Evolutionary conservation across 1,284 basidiomycete genomes (phyloP).

Genomic region (Malassezia dermatis): DNA sequence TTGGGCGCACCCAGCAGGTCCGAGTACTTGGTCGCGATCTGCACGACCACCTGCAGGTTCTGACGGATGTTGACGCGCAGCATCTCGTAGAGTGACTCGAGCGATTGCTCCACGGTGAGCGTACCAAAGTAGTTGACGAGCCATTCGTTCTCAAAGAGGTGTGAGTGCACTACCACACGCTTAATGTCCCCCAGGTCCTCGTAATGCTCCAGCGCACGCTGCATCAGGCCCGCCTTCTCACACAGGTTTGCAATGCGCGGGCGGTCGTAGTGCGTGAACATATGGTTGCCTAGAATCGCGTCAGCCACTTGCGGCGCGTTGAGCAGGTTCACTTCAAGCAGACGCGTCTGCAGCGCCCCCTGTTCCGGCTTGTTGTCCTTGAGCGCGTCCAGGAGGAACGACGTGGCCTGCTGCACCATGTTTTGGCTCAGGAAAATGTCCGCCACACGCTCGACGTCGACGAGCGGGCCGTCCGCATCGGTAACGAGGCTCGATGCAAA

Average conservation of each 20-base stretch:
- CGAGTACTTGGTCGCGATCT: slow-evolving; percentile 98
- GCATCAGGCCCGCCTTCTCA: slow-evolving; percentile 92
- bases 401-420: slow-evolving; percentile 98
- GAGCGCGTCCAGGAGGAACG: slow-evolving; percentile 93
- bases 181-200: slow-evolving; percentile 95
- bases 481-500: slow-evolving; percentile 92
- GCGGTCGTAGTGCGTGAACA: slow-evolving; percentile 95
- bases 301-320: slow-evolving; percentile 98
- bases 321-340: slow-evolving; percentile 95
- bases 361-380: slow-evolving; percentile 99
- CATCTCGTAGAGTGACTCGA: slow-evolving; percentile 96
- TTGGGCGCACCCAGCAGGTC: slow-evolving; percentile 94
- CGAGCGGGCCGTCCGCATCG: slow-evolving; percentile 81
- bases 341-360: slow-evolving; percentile 84
- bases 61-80: slow-evolving; percentile 92
- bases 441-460: slow-evolving; percentile 66
- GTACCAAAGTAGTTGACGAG: slow-evolving; percentile 94
- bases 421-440: slow-evolving; percentile 99
- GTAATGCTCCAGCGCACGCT: slow-evolving; percentile 93
- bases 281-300: slow-evolving; percentile 95
- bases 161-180: slow-evolving; percentile 89
- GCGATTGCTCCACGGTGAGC: slow-evolving; percentile 95
- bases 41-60: slow-evolving; percentile 90
- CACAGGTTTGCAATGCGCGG: slow-evolving; percentile 95
- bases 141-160: slow-evolving; percentile 81